These are phyloP conservation scores for Hydnum rufescens DNA, from an alignment of 768 basidiomycete genomes.

Conservation along the genomic window DNA sequence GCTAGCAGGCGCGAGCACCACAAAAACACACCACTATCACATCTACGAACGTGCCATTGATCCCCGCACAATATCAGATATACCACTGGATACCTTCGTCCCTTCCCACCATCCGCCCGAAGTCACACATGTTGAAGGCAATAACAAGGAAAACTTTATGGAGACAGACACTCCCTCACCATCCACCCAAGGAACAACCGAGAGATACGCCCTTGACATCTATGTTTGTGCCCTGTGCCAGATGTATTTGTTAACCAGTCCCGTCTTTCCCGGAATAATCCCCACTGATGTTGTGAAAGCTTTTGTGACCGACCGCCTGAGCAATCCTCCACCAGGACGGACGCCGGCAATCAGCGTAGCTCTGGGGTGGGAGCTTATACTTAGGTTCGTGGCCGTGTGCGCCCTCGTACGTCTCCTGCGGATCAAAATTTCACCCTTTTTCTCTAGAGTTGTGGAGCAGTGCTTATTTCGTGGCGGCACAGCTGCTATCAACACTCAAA, in stretches of 20 bases:
- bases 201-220: constrained; percentile 36
- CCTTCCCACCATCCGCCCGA: not conserved
- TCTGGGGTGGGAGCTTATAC: constrained; percentile 41
- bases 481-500: constrained; percentile 2
- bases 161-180: constrained; percentile 17
- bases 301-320: constrained; percentile 33
- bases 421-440: constrained; percentile 5
- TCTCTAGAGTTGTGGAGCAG: constrained; percentile 47
- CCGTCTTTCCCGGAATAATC: constrained; percentile 55
- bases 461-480: constrained; percentile 36
- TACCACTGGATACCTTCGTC: constrained; percentile 21
- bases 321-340: constrained; percentile 36
- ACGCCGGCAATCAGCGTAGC: constrained; percentile 34
- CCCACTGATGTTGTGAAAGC: constrained; percentile 41
- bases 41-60: constrained; percentile 51
- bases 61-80: constrained; percentile 42
- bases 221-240: constrained; percentile 77
- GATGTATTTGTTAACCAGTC: constrained; percentile 42
- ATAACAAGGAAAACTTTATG: constrained; percentile 35
- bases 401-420: constrained; percentile 1
- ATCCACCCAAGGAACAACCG: constrained; percentile 7
- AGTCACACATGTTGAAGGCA: constrained; percentile 13
- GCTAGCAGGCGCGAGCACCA: constrained; percentile 26
- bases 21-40: constrained; percentile 54
- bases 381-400: constrained; percentile 22